A percentile compares a stretch with the other conserved stretches of the same genome.
Conservation (phyloP, 2,329 filamentous ascomycete species). For the Furcasterigmium furcatum region DNA sequence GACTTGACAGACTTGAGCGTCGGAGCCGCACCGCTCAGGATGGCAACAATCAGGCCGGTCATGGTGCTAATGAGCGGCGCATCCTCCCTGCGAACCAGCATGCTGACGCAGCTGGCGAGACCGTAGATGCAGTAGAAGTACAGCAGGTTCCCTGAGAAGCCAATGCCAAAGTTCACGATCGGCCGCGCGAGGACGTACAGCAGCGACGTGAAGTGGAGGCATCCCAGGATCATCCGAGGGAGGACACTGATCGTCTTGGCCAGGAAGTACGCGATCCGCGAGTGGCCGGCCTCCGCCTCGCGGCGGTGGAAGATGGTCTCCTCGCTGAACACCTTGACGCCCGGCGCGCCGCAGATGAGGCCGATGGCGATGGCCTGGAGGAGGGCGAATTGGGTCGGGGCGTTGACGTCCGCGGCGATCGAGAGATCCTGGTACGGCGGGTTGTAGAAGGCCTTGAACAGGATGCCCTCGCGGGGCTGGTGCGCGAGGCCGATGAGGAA, state of each 20-base stretch:
- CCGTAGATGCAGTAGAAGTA: slow-evolving; percentile 61
- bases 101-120: slow-evolving; percentile 46
- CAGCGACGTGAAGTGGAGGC: slow-evolving; percentile 52
- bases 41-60: slow-evolving; percentile 48
- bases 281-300: slow-evolving; percentile 55
- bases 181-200: slow-evolving; percentile 46
- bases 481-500: slow-evolving; percentile 52
- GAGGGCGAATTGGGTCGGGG: slow-evolving; percentile 49
- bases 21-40: slow-evolving; percentile 51
- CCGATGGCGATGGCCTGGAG: slow-evolving; percentile 53
- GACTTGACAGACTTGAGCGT: too few relatives aligned
- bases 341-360: slow-evolving; percentile 49
- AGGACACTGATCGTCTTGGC: slow-evolving; percentile 51
- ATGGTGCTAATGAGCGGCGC: slow-evolving; percentile 55
- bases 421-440: slow-evolving; percentile 48
- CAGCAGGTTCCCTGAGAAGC: slow-evolving; percentile 46
- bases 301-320: slow-evolving; percentile 51
- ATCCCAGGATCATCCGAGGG: slow-evolving; percentile 46
- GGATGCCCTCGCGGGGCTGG: slow-evolving; percentile 42
- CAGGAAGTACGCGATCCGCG: slow-evolving; percentile 51
- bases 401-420: slow-evolving; percentile 44
- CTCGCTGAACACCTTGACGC: slow-evolving; percentile 54
- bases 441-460: slow-evolving; percentile 51
- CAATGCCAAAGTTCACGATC: slow-evolving; percentile 43
- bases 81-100: slow-evolving; percentile 53